Evolutionary conservation across 129 eudicot genomes (phyloP).

Genomic region (Helianthus annuus): HanXRQr2.0-SUNRISE NC_035438.2:57110693-57111192

Average conservation of each 20-base stretch:
- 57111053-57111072: neutral
- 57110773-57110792: too few species aligned
- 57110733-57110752: too few species aligned
- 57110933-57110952: slow-evolving; percentile 33
- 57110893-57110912: neutral
- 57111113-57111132: slow-evolving; percentile 20
- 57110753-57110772: too few species aligned
- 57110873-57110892: neutral
- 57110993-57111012: slow-evolving; percentile 33
- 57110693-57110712: too few species aligned
- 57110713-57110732: too few species aligned
- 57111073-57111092: neutral
- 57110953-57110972: slow-evolving; percentile 34
- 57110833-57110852: neutral
- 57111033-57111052: slow-evolving; percentile 4
- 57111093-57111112: neutral
- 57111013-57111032: slow-evolving; percentile 14
- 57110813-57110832: neutral
- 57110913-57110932: neutral
- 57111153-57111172: neutral
- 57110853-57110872: neutral
- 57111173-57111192: neutral
- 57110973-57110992: slow-evolving; percentile 21
- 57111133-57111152: slow-evolving; percentile 20
- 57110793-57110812: too few species aligned